A percentile compares a stretch with the other conserved stretches of the same genome.
phyloP scores from a whole-genome alignment of 1,284 basidiomycete species.

The Trichosporon sp. region DNA sequence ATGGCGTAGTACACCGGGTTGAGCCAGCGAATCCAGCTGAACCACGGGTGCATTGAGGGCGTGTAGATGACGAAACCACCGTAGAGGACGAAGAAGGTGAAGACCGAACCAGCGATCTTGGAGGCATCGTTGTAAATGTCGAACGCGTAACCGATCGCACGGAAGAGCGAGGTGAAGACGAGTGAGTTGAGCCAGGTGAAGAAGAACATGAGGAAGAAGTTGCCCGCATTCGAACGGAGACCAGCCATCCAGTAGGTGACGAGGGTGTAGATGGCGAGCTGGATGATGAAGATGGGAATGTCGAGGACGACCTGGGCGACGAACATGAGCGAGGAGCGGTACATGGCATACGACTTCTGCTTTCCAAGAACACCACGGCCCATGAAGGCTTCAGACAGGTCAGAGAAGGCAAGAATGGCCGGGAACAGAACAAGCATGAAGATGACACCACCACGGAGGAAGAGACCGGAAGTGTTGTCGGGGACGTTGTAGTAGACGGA shows the following conservation, averaged over 20 bases:
- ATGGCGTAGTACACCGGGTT: constrained; percentile 48
- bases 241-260: constrained; percentile 54
- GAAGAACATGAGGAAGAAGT: constrained; percentile 54
- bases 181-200: constrained; percentile 42
- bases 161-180: constrained; percentile 47
- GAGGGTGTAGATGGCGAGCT: constrained; percentile 54
- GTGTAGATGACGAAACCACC: constrained; percentile 50
- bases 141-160: constrained; percentile 49
- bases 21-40: constrained; percentile 37
- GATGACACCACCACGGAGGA: constrained; percentile 70
- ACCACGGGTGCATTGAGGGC: constrained; percentile 48
- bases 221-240: constrained; percentile 38
- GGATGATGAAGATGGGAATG: constrained; percentile 55
- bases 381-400: constrained; percentile 71
- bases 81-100: constrained; percentile 44
- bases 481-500: constrained; percentile 71
- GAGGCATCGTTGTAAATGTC: constrained; percentile 51
- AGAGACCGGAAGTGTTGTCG: constrained; percentile 65
- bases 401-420: constrained; percentile 62
- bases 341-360: constrained; percentile 58
- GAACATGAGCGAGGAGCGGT: constrained; percentile 57
- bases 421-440: constrained; percentile 59
- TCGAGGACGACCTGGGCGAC: constrained; percentile 69
- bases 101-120: constrained; percentile 49
- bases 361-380: constrained; percentile 72